Evolutionary conservation across 2,329 filamentous ascomycete species (phyloP).

Genomic region (Ophidiomyces ophidiicola): DNA sequence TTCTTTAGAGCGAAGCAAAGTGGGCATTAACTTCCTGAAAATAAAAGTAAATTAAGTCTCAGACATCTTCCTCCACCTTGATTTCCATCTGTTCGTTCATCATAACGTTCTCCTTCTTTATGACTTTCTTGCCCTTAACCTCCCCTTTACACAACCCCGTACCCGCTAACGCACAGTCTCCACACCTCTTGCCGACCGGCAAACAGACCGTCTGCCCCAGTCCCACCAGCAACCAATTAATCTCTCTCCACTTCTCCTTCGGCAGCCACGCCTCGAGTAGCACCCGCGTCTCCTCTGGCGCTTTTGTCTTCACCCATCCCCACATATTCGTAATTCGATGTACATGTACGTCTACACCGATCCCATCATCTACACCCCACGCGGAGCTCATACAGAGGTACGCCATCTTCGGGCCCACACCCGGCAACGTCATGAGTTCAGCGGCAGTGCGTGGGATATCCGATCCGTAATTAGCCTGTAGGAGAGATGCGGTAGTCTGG

Average conservation of each 20-base stretch:
- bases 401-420: conserved; percentile 91
- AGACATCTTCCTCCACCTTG: conserved; percentile 19
- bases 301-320: conserved; percentile 76
- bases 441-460: conserved; percentile 73
- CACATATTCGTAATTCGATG: conserved; percentile 90
- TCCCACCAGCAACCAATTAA: conserved; percentile 80
- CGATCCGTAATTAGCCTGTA: conserved; percentile 55
- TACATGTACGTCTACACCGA: conserved; percentile 89
- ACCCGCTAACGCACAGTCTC: conserved; percentile 69
- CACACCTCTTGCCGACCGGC: conserved; percentile 67
- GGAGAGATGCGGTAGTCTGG: conserved; percentile 59
- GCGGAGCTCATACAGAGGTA: conserved; percentile 74
- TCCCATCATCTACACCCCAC: conserved; percentile 58
- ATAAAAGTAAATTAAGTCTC: no score
- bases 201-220: conserved; percentile 78
- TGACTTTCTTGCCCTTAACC: conserved; percentile 48
- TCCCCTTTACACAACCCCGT: conserved; percentile 64
- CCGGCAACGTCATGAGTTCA: conserved; percentile 64
- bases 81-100: not conserved
- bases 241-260: conserved; percentile 74
- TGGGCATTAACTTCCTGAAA: no score
- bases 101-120: conserved; percentile 17
- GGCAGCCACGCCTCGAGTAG: conserved; percentile 74
- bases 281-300: conserved; percentile 67
- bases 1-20: no score